Base-by-base conservation (phyloP, 1,139 yeast genomes). In the Yamadazyma sp. region DNA sequence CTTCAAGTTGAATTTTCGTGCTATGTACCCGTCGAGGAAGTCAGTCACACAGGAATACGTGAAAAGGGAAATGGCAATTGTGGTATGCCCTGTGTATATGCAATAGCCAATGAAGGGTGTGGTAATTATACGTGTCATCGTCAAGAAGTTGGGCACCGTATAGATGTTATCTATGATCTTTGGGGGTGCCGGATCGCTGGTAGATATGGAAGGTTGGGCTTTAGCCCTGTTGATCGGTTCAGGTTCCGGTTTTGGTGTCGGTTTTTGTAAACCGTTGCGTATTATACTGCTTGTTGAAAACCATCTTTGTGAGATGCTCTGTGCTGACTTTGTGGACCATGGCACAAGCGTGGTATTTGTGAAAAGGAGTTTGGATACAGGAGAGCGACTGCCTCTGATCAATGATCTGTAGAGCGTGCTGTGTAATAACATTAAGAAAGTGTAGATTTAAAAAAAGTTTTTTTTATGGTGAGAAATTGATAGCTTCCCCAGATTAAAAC, bases 1-100 rank as follows among this genome's bases (percentile, higher is more conserved):
- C 53, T 81, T 79, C 75, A 85, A 70, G 41, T 88, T 81, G 68
- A 64, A 91, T 45, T 64, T 75, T 39, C 99, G 72, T 8, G 99
- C 98, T 49, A 94, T 79, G 55, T 66, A 87, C 0, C 99, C 98
- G 59, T 94, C 99, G 17, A 91, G 64, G 50, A 87, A 83, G 59
- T 94, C 99, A 0, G 98, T 91, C 9, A 89, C 59, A 50, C 97
- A 87, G 0, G 97, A 89, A 53, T 87, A 88, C 0, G 81, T 73
- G 60, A 92, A 92, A 15, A 92, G 58, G 3, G 79, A 75, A 37
- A 88, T 66, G 0, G 98, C 96, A 37, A 74, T 65, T 11, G 69
- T 62, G 2, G 84, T 65, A 31, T 85, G 75, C 10, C 82, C 80
- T 14, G 77, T 66, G 15, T 87, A 71, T 6, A 92, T 79, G 50